Evolutionary conservation across 768 basidiomycete genomes (phyloP).

Genomic region (Lactarius indigo): DNA sequence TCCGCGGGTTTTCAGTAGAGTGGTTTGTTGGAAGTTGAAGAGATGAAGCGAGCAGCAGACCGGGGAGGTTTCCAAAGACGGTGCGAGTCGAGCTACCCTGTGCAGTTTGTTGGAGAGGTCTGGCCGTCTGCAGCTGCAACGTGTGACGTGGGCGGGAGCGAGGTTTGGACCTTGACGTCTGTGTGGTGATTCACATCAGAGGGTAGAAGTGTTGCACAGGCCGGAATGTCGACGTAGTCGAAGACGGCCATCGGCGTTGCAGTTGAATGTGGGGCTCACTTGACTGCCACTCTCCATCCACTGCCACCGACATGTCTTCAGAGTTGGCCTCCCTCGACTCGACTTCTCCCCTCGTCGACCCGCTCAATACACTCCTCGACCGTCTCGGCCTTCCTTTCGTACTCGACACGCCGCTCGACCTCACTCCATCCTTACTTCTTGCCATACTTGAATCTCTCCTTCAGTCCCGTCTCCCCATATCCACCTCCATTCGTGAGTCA

Average conservation of each 20-base stretch:
- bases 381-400: slow-evolving; percentile 33
- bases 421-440: slow-evolving; percentile 69
- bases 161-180: slow-evolving; percentile 6
- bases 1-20: slow-evolving; percentile 23
- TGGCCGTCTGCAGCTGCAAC: slow-evolving; percentile 1
- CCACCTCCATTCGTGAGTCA: slow-evolving; percentile 35
- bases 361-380: slow-evolving; percentile 34
- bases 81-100: slow-evolving; percentile 8
- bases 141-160: slow-evolving; percentile 6
- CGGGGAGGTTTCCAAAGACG: slow-evolving; percentile 24
- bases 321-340: slow-evolving; percentile 16
- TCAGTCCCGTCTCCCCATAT: slow-evolving; percentile 48
- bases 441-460: slow-evolving; percentile 66
- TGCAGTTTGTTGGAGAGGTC: background rate
- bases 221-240: slow-evolving; percentile 24
- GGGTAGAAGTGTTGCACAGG: slow-evolving; percentile 18
- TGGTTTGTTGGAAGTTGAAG: slow-evolving; percentile 20
- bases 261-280: background rate
- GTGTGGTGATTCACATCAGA: background rate
- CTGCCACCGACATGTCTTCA: slow-evolving; percentile 11
- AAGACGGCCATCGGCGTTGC: slow-evolving; percentile 14
- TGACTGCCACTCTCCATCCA: background rate
- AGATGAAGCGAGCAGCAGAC: slow-evolving; percentile 19
- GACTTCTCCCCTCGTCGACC: slow-evolving; percentile 21
- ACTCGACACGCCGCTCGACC: slow-evolving; percentile 43